Base-by-base conservation (phyloP, 805 yeast genomes). In the Candida tammaniensis region DNA sequence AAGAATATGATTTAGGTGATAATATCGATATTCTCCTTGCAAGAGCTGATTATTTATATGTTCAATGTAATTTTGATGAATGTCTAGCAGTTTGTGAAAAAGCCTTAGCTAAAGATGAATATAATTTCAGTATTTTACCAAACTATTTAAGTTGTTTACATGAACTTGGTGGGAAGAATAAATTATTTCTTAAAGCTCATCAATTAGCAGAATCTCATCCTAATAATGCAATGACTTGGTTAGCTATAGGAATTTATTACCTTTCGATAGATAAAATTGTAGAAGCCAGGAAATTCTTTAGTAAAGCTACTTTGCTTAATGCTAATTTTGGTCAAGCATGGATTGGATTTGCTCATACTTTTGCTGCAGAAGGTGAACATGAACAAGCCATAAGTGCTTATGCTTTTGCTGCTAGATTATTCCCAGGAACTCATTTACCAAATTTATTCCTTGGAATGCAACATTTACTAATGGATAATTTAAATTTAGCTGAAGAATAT, bases 321-420 rank as follows among this genome's bases (percentile, higher is more conserved):
- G 94, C 98, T 3, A 85, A 81, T 46, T 88, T 86, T 62, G 94
- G 93, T 0, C 91, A 86, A 33, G 95, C 98, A 1, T 93, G 98
- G 98, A 80, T 93, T 21, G 98, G 97, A 2, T 93, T 93, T 64
- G 98, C 98, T 1, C 98, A 91, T 52, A 89, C 98, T 0, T 93
- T 89, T 73, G 96, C 96, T 0, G 82, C 86, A 3, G 98, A 93
- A 56, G 95, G 96, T n/a, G 99, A 93, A 59, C 97, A 93, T 56
- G 99, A 93, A 56, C 98, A 93, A 59, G 98, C 98, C 1, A 83
- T 93, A 15, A 83, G 96, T 37, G 98, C 98, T 0, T 93, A 89
- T 59, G 89, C 98, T 1, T 89, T 95, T 9, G 97, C 97, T 0
- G 87, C 96, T 1, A 68, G 96, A 42, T 70, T 89, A 27, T 93